These are phyloP conservation scores for Phaeosphaeriaceae sp. DNA, from an alignment of 2,329 filamentous ascomycete genomes.

Conservation along the genomic window DNA sequence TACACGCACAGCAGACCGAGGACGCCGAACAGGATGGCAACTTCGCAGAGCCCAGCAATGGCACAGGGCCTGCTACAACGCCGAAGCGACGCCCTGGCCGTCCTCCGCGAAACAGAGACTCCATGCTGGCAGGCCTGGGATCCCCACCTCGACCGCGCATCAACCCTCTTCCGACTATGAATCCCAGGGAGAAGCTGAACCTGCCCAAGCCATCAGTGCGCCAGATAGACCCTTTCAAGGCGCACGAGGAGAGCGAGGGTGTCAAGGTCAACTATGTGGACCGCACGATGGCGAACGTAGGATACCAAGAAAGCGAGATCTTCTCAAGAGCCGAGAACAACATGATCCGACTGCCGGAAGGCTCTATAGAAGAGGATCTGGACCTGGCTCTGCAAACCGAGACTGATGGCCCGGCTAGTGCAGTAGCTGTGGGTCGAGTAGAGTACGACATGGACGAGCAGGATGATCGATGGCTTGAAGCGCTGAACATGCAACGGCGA, in stretches of 20 bases:
- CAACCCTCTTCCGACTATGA: slow-evolving; percentile 79
- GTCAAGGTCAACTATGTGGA: slow-evolving; percentile 92
- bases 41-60: slow-evolving; percentile 15
- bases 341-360: slow-evolving; percentile 69
- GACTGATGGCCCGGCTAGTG: slow-evolving; percentile 63
- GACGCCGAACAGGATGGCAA: slow-evolving; percentile 28
- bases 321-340: slow-evolving; percentile 79
- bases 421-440: slow-evolving; percentile 72
- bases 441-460: slow-evolving; percentile 99
- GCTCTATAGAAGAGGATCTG: slow-evolving; percentile 68
- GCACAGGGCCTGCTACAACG: slow-evolving; percentile 37
- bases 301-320: slow-evolving; percentile 93
- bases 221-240: slow-evolving; percentile 77
- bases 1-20: slow-evolving; percentile 40
- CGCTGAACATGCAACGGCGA: slow-evolving; percentile 79
- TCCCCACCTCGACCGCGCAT: slow-evolving; percentile 69
- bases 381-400: slow-evolving; percentile 66
- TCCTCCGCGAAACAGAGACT: slow-evolving; percentile 68
- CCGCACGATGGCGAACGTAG: slow-evolving; percentile 93
- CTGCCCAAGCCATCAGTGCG: slow-evolving; percentile 78
- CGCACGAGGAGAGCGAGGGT: slow-evolving; percentile 83
- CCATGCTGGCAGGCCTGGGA: slow-evolving; percentile 66
- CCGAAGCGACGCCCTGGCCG: slow-evolving; percentile 67
- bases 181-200: slow-evolving; percentile 79
- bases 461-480: slow-evolving; percentile 93